These are phyloP conservation scores for Phytopythium montanum DNA, from an alignment of 352 stramenopile genomes.

Conservation along the genomic window DNA sequence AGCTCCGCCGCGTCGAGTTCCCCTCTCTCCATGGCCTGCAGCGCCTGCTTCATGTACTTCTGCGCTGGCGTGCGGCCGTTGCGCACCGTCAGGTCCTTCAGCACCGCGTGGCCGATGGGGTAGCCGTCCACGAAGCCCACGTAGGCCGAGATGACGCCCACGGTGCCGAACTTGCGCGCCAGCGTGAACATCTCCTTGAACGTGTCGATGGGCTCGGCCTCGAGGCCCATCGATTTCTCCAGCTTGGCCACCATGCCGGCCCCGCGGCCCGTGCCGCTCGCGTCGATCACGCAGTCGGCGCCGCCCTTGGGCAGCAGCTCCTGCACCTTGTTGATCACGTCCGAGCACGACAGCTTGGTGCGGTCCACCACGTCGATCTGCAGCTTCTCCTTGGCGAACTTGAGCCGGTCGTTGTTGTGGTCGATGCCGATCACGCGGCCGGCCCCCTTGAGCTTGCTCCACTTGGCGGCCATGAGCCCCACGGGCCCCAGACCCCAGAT, in stretches of 20 bases:
- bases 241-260: constrained; percentile 38
- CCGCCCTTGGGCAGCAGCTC: constrained; percentile 43
- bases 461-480: constrained; percentile 48
- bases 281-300: constrained; percentile 57
- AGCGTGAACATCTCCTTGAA: constrained; percentile 60
- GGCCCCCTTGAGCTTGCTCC: constrained; percentile 61
- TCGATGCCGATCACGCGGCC: constrained; percentile 62
- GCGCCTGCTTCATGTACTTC: constrained; percentile 54
- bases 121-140: constrained; percentile 34
- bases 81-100: constrained; percentile 57
- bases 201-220: constrained; percentile 44
- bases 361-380: constrained; percentile 64
- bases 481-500: constrained; percentile 71
- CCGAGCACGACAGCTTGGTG: constrained; percentile 32
- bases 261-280: constrained; percentile 28
- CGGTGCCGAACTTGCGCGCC: constrained; percentile 51
- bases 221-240: constrained; percentile 47
- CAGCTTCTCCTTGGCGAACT: constrained; percentile 54
- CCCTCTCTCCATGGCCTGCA: constrained; percentile 47
- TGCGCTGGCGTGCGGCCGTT: constrained; percentile 45
- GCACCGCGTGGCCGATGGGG: constrained; percentile 53
- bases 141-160: constrained; percentile 58
- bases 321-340: constrained; percentile 48
- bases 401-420: constrained; percentile 38
- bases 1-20: constrained; percentile 51